Evolutionary conservation across 2,329 filamentous ascomycete species (phyloP), one percentile per base, ranked within the genome.

Genomic region (Cordyceps farinosa): DNA sequence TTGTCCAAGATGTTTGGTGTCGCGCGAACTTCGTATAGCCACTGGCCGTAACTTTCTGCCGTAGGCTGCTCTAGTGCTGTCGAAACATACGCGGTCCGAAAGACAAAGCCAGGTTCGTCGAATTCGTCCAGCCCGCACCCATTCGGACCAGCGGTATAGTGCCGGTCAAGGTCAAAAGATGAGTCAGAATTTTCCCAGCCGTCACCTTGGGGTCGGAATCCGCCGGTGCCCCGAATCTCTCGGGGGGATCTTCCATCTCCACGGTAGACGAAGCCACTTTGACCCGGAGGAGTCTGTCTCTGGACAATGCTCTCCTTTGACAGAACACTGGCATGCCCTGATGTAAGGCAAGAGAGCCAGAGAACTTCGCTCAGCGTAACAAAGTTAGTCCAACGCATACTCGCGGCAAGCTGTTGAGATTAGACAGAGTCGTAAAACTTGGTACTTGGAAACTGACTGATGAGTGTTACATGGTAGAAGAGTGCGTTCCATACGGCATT

Each of bases 11-110:
- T 64, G n/a, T 64, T 62, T 29, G 54, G 62, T 22, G 59, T 63
- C 3, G 59, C 54, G 22, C 54, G 58, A 3, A 66, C 61, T 50
- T 64, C 62, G 27, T 64, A 66, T 11, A 66, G 15, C 65, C 65
- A 66, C 2, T 15, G 30, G 17, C 61, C 62, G 13, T 62, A 60
- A 6, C 2, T 11, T 36, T 51, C 40, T 6, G 53, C 30, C 8
- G 53, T 29, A 6, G 9, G 1, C 22, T 22, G 27, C 6, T 40
- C 5, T n/a, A n/a, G 52, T 52, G 51, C 34, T 10, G 22, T 34
- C 51, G 51, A 53, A 4, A 53, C 51, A 11, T 53, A 53, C 9
- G 51, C 51, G 4, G 51, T 53, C n/a, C 51, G 34, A 30, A 40
- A 53, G 29, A 29, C 22, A n/a, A 38, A 53, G 13, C 38, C 11